Evolutionary conservation across 116 monocot genomes (phyloP).

Genomic region (Thalassia testudinum): DNA sequence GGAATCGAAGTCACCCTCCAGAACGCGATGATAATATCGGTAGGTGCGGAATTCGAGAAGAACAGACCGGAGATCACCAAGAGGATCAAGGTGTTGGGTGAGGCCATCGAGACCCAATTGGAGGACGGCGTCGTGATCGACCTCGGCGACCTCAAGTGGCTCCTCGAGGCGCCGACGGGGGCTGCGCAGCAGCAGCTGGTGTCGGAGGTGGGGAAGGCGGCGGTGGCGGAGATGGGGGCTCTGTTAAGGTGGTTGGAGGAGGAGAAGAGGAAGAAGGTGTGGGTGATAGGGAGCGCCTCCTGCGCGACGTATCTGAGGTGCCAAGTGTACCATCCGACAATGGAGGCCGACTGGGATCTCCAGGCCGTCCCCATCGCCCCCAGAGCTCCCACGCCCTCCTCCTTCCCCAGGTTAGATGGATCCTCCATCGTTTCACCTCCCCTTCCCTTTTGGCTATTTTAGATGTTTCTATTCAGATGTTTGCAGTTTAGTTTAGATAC

Average conservation of each 20-base stretch:
- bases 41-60: constrained; percentile 19
- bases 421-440: neutral
- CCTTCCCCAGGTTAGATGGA: constrained; percentile 20
- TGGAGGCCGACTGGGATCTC: constrained; percentile 87
- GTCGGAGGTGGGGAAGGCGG: constrained; percentile 27
- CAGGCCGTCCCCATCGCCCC: constrained; percentile 67
- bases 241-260: constrained; percentile 19
- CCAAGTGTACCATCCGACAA: constrained; percentile 66
- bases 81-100: constrained; percentile 25
- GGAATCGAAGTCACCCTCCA: constrained; percentile 6
- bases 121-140: constrained; percentile 28
- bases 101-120: constrained; percentile 15
- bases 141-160: constrained; percentile 83
- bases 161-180: constrained; percentile 29
- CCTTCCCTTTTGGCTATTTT: no score
- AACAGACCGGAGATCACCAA: constrained; percentile 7
- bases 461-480: no score
- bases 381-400: constrained; percentile 5
- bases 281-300: constrained; percentile 64
- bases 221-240: constrained; percentile 45
- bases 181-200: constrained; percentile 10
- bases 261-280: constrained; percentile 6
- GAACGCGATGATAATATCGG: constrained; percentile 19
- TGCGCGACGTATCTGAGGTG: constrained; percentile 84
- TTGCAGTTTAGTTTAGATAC: no score